Evolutionary conservation across 2,329 filamentous ascomycete genomes (phyloP), one percentile per base, ranked within the genome.

Genomic region (Pseudocercospora musae): DNA sequence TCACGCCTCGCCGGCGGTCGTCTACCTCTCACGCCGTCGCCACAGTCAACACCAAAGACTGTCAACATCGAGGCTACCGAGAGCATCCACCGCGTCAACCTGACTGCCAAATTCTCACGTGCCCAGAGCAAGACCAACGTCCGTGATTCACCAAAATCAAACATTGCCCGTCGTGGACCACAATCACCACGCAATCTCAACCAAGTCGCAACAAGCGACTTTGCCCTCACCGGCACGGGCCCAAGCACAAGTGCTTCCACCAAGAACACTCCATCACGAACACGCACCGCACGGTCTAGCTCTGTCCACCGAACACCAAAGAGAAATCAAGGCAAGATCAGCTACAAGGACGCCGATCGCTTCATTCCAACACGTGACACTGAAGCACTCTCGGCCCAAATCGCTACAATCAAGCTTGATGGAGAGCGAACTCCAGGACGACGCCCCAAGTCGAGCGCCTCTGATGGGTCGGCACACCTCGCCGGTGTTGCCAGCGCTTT

Each of bases 331-430:
- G 94, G 90, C 13, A 88, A 86, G 60, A 80, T 85, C 71, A 75
- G 81, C 69, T 77, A 77, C 72, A 75, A 71, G 55, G 73, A 75
- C 49, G 92, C 88, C 42, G 95, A 99, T 77, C 89, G 95, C 58
- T 99, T 98, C 82, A 98, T 99, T 69, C 94, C 95, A 69, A 97
- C 96, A 82, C 90, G 95, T 31, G 85, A 85, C 55, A 96, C 93
- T 81, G 95, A 96, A 57, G 93, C 90, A 60, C 90, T 96, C 74
- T 84, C 88, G 73, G 67, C 71, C 25, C 67, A 70, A 52, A 92
- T 92, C 70, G 85, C 85, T 62, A 91, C 92, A 64, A 89, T 91
- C 58, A 98, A 98, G 85, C 85, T 94, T 49, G 90, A 95, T 59
- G 78, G 84, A 52, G 89, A 94, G 65, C 89, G 93, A 64, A 84